Base-by-base conservation (phyloP, 2,329 filamentous ascomycete species). In the Davidsoniella eucalypti region DNA sequence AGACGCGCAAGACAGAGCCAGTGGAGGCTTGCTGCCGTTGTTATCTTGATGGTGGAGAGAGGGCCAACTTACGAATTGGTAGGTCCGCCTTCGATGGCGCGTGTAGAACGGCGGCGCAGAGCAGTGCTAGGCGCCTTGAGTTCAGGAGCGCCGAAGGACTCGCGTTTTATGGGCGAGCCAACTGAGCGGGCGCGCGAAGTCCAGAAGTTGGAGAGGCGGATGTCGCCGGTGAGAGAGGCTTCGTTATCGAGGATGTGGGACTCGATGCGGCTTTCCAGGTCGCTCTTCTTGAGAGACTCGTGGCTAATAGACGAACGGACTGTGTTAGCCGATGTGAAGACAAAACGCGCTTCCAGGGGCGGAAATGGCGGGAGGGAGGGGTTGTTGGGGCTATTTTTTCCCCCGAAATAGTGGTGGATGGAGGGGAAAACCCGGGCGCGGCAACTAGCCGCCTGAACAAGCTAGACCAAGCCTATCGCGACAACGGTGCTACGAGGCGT, bases 241-340 rank as follows among this genome's bases (percentile, higher is more conserved):
- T 76, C 71, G 67, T 94, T 83, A 55, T 75, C 71, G 57, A 77
- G 72, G 43, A 94, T 75, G 65, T 79, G 80, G 44, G 80, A 73
- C 58, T 93, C 84, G 55, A 94, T 76, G 42, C 75, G 75, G 53
- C 73, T 64, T 61, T 90, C 85, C 54, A 96, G 76, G 45, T 94
- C 87, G 56, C 72, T 70, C 67, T 94, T 94, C 64, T 82, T 84
- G 56, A 82, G 68, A 51, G 72, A 70, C 57, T 85, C 78, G 60
- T 76, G 80, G 60, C 84, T 88, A 60, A 56, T 21, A 41, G 12
- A 12, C 2, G 8, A 33, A 33, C 8, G 12, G 12, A 9, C 29
- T 2, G 29, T 33, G 29, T 33, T 33, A 33, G 12, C 2, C 50
- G 51, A 39, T 47, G 44, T 54, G 56, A 23, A 40, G 51, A 47